A percentile compares a stretch with the other conserved stretches of the same genome.
These are phyloP conservation scores for Chalara sp. DNA, from an alignment of 2,329 filamentous ascomycete species.

Conservation along the genomic window DNA sequence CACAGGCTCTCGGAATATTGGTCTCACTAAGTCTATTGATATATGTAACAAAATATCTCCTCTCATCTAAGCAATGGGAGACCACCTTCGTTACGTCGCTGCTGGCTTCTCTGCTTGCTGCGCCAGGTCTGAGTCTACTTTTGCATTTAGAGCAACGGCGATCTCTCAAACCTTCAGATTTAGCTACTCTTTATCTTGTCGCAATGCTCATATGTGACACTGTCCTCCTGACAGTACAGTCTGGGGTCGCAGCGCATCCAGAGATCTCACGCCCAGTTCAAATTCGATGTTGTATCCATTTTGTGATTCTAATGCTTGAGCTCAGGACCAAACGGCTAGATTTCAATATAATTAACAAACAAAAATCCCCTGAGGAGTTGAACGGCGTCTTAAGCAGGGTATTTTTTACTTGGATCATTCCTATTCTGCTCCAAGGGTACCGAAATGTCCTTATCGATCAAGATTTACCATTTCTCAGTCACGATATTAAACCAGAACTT, in stretches of 20 bases:
- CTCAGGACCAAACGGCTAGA: slow-evolving; percentile 2
- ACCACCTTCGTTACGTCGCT: slow-evolving; percentile 4
- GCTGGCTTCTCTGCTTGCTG: slow-evolving; percentile 9
- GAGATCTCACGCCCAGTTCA: neutral
- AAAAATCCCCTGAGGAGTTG: slow-evolving; percentile 12
- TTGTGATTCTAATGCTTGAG: slow-evolving; percentile 11
- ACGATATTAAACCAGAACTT: slow-evolving; percentile 9
- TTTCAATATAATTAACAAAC: neutral
- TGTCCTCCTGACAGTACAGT: slow-evolving; percentile 5
- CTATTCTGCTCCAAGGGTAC: slow-evolving; percentile 13
- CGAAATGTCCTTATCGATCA: slow-evolving; percentile 10
- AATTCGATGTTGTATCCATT: slow-evolving; percentile 4
- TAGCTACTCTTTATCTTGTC: slow-evolving; percentile 11
- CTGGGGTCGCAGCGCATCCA: neutral
- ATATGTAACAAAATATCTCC: neutral
- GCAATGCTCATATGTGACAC: slow-evolving; percentile 11
- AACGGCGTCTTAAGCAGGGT: slow-evolving; percentile 8
- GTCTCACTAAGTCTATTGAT: slow-evolving; percentile 1
- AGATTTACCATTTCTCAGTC: slow-evolving; percentile 14
- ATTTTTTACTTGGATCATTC: slow-evolving; percentile 20
- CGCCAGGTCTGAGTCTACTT: slow-evolving; percentile 12
- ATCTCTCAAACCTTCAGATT: slow-evolving; percentile 10
- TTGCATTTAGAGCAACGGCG: slow-evolving; percentile 9
- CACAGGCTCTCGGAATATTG: slow-evolving; percentile 1
- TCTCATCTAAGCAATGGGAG: neutral